Conservation (phyloP, 164 flowering plant genomes). For the Tinospora cordifolia region DNA sequence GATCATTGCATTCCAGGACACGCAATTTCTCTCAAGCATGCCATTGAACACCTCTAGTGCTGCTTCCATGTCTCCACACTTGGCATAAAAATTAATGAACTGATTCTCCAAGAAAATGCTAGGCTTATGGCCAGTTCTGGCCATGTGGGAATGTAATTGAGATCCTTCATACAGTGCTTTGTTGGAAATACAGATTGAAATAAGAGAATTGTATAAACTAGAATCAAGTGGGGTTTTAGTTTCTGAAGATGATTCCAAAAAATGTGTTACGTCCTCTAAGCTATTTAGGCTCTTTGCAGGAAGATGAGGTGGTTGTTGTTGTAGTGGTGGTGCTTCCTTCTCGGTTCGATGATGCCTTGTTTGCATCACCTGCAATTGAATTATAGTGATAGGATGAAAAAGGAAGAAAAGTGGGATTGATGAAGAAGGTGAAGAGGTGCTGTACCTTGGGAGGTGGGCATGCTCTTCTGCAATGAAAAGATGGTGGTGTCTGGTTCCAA, state of each 20-base stretch:
- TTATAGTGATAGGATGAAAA: neutral
- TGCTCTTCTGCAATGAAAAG: neutral
- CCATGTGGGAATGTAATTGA: constrained; percentile 13
- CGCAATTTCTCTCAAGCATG: constrained; percentile 11
- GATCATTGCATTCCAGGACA: constrained; percentile 16
- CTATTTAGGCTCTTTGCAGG: neutral
- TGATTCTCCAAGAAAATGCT: constrained; percentile 16
- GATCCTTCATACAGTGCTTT: constrained; percentile 12
- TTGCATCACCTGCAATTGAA: constrained; percentile 4
- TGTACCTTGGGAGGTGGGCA: neutral
- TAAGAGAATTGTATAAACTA: constrained; percentile 7
- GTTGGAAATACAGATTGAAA: constrained; percentile 16
- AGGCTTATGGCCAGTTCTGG: constrained; percentile 8
- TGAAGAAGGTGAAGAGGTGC: neutral
- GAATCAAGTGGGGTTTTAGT: constrained; percentile 9
- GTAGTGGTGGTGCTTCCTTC: neutral
- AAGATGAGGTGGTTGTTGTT: neutral
- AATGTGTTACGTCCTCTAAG: constrained; percentile 4
- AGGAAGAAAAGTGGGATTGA: neutral
- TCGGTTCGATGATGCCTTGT: neutral
- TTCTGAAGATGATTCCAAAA: constrained; percentile 5
- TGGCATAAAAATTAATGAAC: constrained; percentile 12
- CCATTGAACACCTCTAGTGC: constrained; percentile 10
- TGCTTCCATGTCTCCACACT: constrained; percentile 13
- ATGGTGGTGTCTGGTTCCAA: neutral